A percentile compares a stretch with the other conserved stretches of the same genome.
These are phyloP conservation scores for Candida frijolesensis DNA, from an alignment of 1,139 yeast genomes.

Conservation along the genomic window DNA sequence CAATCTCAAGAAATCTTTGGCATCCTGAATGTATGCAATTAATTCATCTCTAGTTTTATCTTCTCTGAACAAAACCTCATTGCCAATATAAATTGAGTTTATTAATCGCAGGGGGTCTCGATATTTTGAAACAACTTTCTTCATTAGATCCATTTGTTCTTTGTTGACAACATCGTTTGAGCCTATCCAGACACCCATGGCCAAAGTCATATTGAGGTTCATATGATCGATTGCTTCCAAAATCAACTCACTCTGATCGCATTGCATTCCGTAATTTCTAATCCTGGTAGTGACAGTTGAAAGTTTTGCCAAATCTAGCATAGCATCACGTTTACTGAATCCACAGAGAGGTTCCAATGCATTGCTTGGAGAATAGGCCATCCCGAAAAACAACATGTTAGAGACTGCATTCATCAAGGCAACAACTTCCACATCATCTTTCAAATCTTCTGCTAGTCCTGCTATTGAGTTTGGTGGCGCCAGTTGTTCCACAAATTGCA, in stretches of 20 bases:
- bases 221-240: constrained; percentile 55
- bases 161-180: constrained; percentile 39
- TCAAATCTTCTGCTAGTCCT: constrained; percentile 29
- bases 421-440: constrained; percentile 29
- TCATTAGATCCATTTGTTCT: constrained; percentile 47
- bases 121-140: constrained; percentile 40
- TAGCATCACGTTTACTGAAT: constrained; percentile 45
- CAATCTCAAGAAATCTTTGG: constrained; percentile 37
- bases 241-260: constrained; percentile 56
- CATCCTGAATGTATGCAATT: constrained; percentile 43
- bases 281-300: constrained; percentile 61
- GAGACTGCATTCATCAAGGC: constrained; percentile 30
- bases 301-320: constrained; percentile 55
- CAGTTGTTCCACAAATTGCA: neutral
- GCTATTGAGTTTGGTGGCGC: constrained; percentile 10
- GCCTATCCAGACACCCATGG: constrained; percentile 70
- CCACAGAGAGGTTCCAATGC: constrained; percentile 58
- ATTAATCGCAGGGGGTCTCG: constrained; percentile 44
- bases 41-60: constrained; percentile 46
- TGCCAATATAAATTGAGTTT: constrained; percentile 60
- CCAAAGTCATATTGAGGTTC: constrained; percentile 54
- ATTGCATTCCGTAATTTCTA: constrained; percentile 65
- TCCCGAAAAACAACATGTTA: constrained; percentile 49
- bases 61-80: constrained; percentile 61
- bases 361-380: constrained; percentile 60